phyloP scores from a whole-genome alignment of 1,139 yeast genomes.

The Geotrichum restrictum region DNA sequence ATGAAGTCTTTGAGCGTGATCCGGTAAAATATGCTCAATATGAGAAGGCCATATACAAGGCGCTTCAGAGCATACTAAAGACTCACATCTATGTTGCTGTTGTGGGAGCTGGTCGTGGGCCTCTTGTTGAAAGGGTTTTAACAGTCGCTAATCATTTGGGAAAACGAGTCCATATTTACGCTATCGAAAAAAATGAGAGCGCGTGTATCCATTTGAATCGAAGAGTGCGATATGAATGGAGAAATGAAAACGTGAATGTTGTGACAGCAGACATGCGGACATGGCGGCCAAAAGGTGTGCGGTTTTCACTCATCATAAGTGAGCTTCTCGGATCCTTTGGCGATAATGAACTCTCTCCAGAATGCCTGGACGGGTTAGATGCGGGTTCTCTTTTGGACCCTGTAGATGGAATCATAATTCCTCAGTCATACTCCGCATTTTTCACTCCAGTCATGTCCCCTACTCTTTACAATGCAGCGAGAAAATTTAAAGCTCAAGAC shows the following conservation, averaged over 20 bases:
- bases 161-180: constrained; percentile 43
- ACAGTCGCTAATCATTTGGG: constrained; percentile 42
- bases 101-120: constrained; percentile 88
- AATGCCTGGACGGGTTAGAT: constrained; percentile 47
- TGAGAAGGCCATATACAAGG: constrained; percentile 59
- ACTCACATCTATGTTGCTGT: constrained; percentile 45
- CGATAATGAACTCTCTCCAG: constrained; percentile 89
- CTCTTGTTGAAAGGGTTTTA: constrained; percentile 55
- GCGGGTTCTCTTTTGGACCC: constrained; percentile 34
- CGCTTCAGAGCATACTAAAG: constrained; percentile 44
- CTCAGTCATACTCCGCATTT: constrained; percentile 53
- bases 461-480: constrained; percentile 34
- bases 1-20: constrained; percentile 69
- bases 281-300: constrained; percentile 43
- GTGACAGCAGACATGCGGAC: constrained; percentile 55
- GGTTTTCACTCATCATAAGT: constrained; percentile 55
- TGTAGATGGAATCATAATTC: constrained; percentile 54
- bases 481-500: constrained; percentile 15
- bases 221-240: constrained; percentile 33
- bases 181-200: constrained; percentile 68
- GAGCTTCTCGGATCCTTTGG: constrained; percentile 89
- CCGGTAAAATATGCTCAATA: constrained; percentile 62
- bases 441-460: constrained; percentile 67
- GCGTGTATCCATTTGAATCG: constrained; percentile 47
- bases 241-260: constrained; percentile 45